Base-by-base conservation (phyloP, 23 red algal genomes). In the Gracilaria gracilis region DNA sequence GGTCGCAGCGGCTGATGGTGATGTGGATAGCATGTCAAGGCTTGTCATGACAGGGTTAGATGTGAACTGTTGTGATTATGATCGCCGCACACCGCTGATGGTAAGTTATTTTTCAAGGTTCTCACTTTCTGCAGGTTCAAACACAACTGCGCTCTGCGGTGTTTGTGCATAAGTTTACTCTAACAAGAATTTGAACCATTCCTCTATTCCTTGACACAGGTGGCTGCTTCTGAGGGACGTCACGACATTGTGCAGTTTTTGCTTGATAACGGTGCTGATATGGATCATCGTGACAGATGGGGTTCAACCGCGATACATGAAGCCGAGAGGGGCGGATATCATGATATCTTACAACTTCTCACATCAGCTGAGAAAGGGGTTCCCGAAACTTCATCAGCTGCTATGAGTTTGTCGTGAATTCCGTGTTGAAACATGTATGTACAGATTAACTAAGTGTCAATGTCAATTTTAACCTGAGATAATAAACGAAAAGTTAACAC, bases 271-370 rank as follows among this genome's bases (percentile, higher is more conserved):
- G 90, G 95, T 29, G 83, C 82, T 20, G 71, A 73, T 71, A 40
- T 86, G 9, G 23, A n/a, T 23, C 75, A 67, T 90, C 49, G 81
- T 19, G 89, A 93, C 53, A 75, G 95, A 35, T 97, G 95, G 95
- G 95, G 90, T 32, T 93, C 88, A 69, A 97, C 95, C 12, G 82
- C 88, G 23, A 84, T 88, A n/a, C 79, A 93, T 78, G 95, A 97
- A 81, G 95, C 95, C 0, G 75, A 93, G 48, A 35, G 95, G 49
- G 83, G 80, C 23, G 83, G 89, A 47, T 88, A 82, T 44, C 75
- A 83, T 55, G 83, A 95, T 37, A 88, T 95, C 21, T 9, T 92
- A 7, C 46, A 62, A 58, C 62, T 92, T 39, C 47, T 92, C 21
- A 70, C 54, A 67, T 31, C 27, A 34, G 54, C 57, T 29, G 87